A percentile compares a stretch with the other conserved stretches of the same genome.
phyloP scores from a whole-genome alignment of 2,329 filamentous ascomycete species.

The Ophiostoma tasmaniense region DNA sequence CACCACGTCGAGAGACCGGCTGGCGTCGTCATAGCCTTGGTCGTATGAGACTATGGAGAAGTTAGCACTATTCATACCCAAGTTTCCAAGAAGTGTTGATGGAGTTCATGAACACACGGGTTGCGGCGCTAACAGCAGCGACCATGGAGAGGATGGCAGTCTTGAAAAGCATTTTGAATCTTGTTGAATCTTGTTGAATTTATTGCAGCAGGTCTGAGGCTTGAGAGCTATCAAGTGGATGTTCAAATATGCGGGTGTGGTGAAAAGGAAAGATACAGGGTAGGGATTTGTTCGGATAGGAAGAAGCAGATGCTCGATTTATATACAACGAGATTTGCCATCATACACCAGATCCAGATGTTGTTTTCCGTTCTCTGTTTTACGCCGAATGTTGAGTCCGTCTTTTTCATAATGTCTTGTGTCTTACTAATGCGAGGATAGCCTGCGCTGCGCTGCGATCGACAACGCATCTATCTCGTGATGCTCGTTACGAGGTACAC shows the following conservation, averaged over 20 bases:
- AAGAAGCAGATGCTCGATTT: neutral
- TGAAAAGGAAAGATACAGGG: neutral
- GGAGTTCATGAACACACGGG: neutral
- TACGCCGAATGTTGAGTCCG: neutral
- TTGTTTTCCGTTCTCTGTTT: neutral
- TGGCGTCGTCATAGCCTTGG: constrained; percentile 55
- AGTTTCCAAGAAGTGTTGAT: neutral
- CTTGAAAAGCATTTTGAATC: neutral
- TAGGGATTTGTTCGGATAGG: neutral
- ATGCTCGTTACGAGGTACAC: neutral
- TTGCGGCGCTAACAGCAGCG: neutral
- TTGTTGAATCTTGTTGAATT: too few relatives aligned
- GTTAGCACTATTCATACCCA: neutral
- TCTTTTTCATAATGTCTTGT: neutral
- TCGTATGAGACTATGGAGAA: constrained; percentile 55
- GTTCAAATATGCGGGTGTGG: neutral
- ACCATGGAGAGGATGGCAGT: neutral
- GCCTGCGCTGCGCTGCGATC: neutral
- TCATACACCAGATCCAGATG: neutral
- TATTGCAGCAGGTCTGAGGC: neutral
- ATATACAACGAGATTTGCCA: neutral
- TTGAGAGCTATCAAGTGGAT: neutral
- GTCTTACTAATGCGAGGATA: neutral
- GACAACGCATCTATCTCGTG: neutral
- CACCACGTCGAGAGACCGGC: constrained; percentile 47